Percentiles rank a stretch among this genome's conserved stretches.
phyloP scores from a whole-genome alignment of 768 basidiomycete species.

The Boletellus ananiceps region DNA sequence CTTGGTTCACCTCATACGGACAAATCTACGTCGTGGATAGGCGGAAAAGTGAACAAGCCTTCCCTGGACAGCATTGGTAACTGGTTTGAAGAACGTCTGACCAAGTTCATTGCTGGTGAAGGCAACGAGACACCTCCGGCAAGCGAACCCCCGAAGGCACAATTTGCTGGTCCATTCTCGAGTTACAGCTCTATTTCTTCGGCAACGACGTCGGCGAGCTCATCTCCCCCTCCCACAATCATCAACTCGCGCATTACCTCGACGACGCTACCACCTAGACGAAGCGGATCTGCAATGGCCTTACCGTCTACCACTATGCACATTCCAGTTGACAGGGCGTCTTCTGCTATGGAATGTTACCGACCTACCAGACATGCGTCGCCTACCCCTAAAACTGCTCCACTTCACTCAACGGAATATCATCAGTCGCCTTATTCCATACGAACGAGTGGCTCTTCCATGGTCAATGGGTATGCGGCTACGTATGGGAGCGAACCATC shows the following conservation, averaged over 20 bases:
- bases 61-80: constrained; percentile 88
- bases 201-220: constrained; percentile 63
- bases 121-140: constrained; percentile 47
- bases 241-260: constrained; percentile 35
- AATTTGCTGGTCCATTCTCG: constrained; percentile 77
- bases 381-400: constrained; percentile 50
- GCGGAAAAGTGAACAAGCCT: constrained; percentile 82
- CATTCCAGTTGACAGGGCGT: constrained; percentile 60
- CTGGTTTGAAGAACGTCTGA: constrained; percentile 89
- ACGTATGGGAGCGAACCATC: constrained; percentile 31
- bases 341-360: constrained; percentile 73
- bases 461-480: constrained; percentile 37
- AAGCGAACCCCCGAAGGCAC: constrained; percentile 31
- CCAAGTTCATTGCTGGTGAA: constrained; percentile 93
- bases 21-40: constrained; percentile 81
- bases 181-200: constrained; percentile 93
- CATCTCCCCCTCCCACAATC: constrained; percentile 67
- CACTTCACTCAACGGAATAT: constrained; percentile 40
- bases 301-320: constrained; percentile 44
- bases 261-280: constrained; percentile 42
- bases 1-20: constrained; percentile 67
- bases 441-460: constrained; percentile 19
- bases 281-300: constrained; percentile 70
- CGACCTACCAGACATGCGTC: constrained; percentile 48
- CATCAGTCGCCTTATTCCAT: constrained; percentile 28